phyloP scores from a whole-genome alignment of 1,284 basidiomycete genomes.

The Mycosarcoma mackinlayi region DNA sequence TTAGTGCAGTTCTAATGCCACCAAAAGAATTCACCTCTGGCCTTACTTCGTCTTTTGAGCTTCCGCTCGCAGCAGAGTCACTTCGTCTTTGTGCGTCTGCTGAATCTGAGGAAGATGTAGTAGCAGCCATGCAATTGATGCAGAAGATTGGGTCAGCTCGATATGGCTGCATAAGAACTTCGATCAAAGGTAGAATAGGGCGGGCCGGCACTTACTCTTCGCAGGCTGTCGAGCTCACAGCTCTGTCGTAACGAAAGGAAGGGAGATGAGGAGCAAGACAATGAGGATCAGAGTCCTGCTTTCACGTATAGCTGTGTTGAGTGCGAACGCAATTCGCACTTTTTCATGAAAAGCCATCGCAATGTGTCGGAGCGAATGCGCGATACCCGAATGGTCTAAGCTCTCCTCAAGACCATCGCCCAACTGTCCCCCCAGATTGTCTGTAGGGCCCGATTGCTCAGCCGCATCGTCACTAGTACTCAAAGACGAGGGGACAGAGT shows the following conservation, averaged over 20 bases:
- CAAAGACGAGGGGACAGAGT: constrained; percentile 10
- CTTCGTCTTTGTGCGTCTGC: constrained; percentile 17
- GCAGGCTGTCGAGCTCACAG: constrained; percentile 37
- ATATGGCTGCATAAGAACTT: too few species aligned
- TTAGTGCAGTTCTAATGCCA: too few species aligned
- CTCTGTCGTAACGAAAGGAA: constrained; percentile 13
- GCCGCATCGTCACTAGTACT: background rate
- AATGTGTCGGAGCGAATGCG: constrained; percentile 37
- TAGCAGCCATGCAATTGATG: too few species aligned
- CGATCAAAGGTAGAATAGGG: too few species aligned
- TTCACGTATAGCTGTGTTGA: background rate
- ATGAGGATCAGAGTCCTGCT: background rate
- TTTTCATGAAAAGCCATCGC: constrained; percentile 40
- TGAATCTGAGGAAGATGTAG: constrained; percentile 8
- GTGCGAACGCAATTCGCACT: constrained; percentile 6
- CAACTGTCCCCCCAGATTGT: background rate
- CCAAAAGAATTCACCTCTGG: too few species aligned
- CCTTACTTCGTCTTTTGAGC: constrained; percentile 16
- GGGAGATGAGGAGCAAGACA: too few species aligned
- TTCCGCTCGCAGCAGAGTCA: constrained; percentile 6
- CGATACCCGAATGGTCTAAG: constrained; percentile 16
- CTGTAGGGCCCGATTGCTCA: background rate
- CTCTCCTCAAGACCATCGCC: constrained; percentile 16
- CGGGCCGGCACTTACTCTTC: constrained; percentile 21
- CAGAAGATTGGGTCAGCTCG: too few species aligned